Evolutionary conservation across 1,284 basidiomycete species (phyloP).

Genomic region (Apiotrichum sp.): DNA sequence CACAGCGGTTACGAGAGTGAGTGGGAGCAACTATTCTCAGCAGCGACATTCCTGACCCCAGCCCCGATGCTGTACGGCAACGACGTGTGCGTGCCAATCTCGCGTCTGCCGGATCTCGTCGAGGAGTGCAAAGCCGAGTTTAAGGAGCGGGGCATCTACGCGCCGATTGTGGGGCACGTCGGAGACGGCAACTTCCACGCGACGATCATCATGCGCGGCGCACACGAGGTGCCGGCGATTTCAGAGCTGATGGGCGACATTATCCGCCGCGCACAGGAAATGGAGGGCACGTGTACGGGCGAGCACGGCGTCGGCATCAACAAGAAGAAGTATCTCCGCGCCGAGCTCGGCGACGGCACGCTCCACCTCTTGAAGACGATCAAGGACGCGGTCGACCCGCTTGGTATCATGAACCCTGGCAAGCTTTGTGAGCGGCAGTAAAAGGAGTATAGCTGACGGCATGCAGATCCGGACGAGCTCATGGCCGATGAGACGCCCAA

Average conservation of each 20-base stretch:
- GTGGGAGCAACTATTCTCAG: background rate
- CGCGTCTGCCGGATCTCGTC: constrained; percentile 66
- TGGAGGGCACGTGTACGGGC: constrained; percentile 53
- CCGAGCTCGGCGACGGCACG: constrained; percentile 68
- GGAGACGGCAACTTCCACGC: constrained; percentile 62
- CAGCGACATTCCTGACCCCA: constrained; percentile 46
- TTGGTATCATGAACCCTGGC: constrained; percentile 70
- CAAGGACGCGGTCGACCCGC: constrained; percentile 65
- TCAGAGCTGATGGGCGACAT: constrained; percentile 5
- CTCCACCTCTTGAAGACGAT: constrained; percentile 68
- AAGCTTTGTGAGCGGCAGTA: constrained; percentile 48
- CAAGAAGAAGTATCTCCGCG: constrained; percentile 57
- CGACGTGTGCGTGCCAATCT: constrained; percentile 78
- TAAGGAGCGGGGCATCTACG: constrained; percentile 55
- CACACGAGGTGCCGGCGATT: constrained; percentile 7
- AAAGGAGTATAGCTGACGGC: background rate
- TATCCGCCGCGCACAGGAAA: constrained; percentile 19
- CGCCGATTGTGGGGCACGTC: constrained; percentile 59
- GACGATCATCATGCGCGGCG: constrained; percentile 22
- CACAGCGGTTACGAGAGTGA: constrained; percentile 15
- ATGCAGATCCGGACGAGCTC: constrained; percentile 17
- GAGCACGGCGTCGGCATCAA: constrained; percentile 75
- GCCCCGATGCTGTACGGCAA: constrained; percentile 63
- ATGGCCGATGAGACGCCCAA: constrained; percentile 4
- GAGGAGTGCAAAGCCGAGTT: constrained; percentile 68